Conservation (phyloP, 371 early-diverging fungal species). For the Mucor saturninus region DNA sequence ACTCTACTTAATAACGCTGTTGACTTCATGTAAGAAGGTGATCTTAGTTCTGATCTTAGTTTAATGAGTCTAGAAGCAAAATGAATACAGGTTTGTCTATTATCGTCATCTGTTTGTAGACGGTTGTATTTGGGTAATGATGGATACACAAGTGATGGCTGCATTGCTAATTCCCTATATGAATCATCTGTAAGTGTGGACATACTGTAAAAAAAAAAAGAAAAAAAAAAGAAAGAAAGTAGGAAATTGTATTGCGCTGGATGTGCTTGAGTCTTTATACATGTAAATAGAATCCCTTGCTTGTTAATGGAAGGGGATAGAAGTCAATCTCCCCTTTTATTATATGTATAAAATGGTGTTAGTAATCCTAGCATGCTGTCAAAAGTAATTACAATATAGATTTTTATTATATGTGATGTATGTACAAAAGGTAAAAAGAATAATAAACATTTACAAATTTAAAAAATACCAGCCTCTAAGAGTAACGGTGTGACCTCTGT, state of each 20-base stretch:
- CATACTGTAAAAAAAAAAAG: conserved; percentile 1
- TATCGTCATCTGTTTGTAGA: not conserved
- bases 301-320: too few species aligned
- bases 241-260: not conserved
- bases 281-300: not conserved
- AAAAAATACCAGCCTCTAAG: conserved; percentile 7
- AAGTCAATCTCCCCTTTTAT: too few species aligned
- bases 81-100: conserved; percentile 17
- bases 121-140: conserved; percentile 10
- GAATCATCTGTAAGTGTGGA: conserved; percentile 8
- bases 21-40: conserved; percentile 15
- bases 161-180: not conserved
- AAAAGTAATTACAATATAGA: not conserved
- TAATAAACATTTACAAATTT: not conserved
- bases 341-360: not conserved
- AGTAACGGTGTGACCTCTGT: conserved; percentile 17
- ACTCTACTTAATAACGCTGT: not conserved
- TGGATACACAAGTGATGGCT: conserved; percentile 22
- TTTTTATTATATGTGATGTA: conserved; percentile 6
- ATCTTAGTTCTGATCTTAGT: conserved; percentile 23
- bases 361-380: conserved; percentile 6
- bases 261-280: not conserved
- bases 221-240: conserved; percentile 3
- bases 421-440: conserved; percentile 9
- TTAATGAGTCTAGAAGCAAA: conserved; percentile 23